phyloP scores from a whole-genome alignment of 2,329 filamentous ascomycete genomes.

The Pseudopithomyces chartarum region DNA sequence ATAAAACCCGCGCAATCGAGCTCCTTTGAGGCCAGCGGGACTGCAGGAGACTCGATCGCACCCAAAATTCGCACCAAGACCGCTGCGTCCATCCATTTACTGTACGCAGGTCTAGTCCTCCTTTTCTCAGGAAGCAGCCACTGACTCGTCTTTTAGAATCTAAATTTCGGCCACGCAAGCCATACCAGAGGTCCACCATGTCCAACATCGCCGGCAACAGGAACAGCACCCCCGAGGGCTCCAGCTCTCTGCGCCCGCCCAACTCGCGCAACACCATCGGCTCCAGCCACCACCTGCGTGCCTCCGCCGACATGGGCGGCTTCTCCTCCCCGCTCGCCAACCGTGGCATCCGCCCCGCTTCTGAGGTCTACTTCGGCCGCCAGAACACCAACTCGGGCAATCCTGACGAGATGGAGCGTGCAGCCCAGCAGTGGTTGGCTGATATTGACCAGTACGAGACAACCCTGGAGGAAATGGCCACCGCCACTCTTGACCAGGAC shows the following conservation, averaged over 20 bases:
- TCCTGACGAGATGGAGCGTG: conserved; percentile 87
- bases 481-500: conserved; percentile 96
- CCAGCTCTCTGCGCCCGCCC: conserved; percentile 81
- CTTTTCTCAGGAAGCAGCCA: conserved; percentile 4
- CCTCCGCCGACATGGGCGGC: conserved; percentile 93
- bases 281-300: conserved; percentile 83
- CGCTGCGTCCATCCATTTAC: conserved; percentile 15
- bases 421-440: conserved; percentile 97
- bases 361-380: conserved; percentile 88
- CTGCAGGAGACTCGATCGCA: conserved; percentile 70
- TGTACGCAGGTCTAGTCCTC: conserved; percentile 15
- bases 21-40: conserved; percentile 84
- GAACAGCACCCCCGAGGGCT: conserved; percentile 95
- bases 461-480: conserved; percentile 98
- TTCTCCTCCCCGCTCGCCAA: conserved; percentile 73
- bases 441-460: conserved; percentile 99
- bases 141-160: conserved; percentile 22
- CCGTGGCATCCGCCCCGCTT: conserved; percentile 86
- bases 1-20: conserved; percentile 34
- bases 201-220: conserved; percentile 69
- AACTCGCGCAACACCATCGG: conserved; percentile 73
- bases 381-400: conserved; percentile 68
- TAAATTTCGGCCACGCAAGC: conserved; percentile 13
- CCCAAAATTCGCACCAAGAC: conserved; percentile 8
- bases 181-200: conserved; percentile 38